Conservation (phyloP, 495 filamentous ascomycete genomes). For the Penicillium samsonianum region DNA sequence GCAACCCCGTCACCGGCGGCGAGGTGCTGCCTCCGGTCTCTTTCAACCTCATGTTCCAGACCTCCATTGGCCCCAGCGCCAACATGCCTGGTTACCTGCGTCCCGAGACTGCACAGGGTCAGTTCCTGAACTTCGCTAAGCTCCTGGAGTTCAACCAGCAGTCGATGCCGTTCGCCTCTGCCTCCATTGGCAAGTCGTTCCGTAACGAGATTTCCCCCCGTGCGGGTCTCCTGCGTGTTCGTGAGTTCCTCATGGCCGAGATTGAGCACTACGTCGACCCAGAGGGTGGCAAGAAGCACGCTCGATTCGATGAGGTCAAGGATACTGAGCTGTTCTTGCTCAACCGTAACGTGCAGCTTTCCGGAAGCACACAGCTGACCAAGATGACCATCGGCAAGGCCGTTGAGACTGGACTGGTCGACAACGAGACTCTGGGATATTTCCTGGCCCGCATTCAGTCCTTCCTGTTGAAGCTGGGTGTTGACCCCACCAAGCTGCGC, state of each 20-base stretch:
- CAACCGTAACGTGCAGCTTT: conserved; percentile 69
- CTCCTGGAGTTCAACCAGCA: conserved; percentile 72
- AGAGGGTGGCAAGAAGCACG: conserved; percentile 69
- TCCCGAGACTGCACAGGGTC: conserved; percentile 68
- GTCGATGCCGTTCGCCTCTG: conserved; percentile 70
- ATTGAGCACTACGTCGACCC: conserved; percentile 76
- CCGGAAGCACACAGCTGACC: conserved; percentile 62
- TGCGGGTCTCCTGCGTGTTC: conserved; percentile 64
- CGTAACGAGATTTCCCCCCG: conserved; percentile 74
- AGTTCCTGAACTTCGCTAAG: conserved; percentile 69
- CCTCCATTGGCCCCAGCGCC: conserved; percentile 66
- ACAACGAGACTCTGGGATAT: conserved; percentile 88
- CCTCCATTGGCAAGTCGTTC: conserved; percentile 76
- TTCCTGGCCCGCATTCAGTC: conserved; percentile 77
- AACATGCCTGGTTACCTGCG: conserved; percentile 64
- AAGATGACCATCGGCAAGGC: conserved; percentile 68
- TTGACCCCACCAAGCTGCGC: conserved; percentile 70
- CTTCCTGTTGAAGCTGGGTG: conserved; percentile 70
- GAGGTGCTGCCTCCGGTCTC: conserved; percentile 63
- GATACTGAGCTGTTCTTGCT: conserved; percentile 65
- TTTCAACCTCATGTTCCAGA: conserved; percentile 79
- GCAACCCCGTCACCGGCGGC: conserved; percentile 62
- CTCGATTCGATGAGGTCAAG: conserved; percentile 63
- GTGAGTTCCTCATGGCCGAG: conserved; percentile 75
- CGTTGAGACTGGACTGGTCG: conserved; percentile 65